Conservation (phyloP, 169 alveolate genomes). For the Eimeria sp. region DNA sequence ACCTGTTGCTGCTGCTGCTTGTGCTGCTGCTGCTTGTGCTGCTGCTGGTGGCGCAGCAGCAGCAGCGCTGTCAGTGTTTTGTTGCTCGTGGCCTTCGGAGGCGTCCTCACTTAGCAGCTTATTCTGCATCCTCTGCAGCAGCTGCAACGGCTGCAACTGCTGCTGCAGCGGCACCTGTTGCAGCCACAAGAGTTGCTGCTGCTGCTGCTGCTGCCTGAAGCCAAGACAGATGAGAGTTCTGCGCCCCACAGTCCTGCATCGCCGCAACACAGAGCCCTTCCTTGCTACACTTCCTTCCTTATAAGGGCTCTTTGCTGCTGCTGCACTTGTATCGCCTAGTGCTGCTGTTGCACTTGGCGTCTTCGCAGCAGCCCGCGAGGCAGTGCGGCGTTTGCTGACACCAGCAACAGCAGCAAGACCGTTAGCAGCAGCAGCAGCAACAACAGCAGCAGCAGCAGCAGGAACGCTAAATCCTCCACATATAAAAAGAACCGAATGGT, state of each 20-base stretch:
- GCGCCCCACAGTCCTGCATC: background rate
- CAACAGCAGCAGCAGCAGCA: background rate
- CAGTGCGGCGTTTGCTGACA: background rate
- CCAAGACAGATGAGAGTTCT: background rate
- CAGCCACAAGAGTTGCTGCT: background rate
- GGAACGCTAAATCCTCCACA: slow-evolving; percentile 39
- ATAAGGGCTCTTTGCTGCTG: no score
- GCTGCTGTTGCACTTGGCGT: background rate
- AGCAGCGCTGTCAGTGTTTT: background rate
- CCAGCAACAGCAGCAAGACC: background rate
- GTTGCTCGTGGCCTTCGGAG: background rate
- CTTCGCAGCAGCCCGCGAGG: background rate
- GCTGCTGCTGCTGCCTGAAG: background rate
- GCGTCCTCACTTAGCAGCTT: background rate
- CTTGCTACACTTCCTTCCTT: background rate
- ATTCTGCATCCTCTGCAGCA: background rate
- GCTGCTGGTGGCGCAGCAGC: slow-evolving; percentile 10
- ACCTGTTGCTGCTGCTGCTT: background rate
- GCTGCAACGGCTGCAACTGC: slow-evolving; percentile 3
- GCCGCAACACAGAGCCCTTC: slow-evolving; percentile 34
- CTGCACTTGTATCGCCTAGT: no score
- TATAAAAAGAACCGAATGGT: background rate
- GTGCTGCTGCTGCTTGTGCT: slow-evolving; percentile 25
- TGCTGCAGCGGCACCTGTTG: background rate
- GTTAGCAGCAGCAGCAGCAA: background rate